Evolutionary conservation across 2,329 filamentous ascomycete species (phyloP), one percentile per base, ranked within the genome.

Genomic region (Shiraia bambusicola): DNA sequence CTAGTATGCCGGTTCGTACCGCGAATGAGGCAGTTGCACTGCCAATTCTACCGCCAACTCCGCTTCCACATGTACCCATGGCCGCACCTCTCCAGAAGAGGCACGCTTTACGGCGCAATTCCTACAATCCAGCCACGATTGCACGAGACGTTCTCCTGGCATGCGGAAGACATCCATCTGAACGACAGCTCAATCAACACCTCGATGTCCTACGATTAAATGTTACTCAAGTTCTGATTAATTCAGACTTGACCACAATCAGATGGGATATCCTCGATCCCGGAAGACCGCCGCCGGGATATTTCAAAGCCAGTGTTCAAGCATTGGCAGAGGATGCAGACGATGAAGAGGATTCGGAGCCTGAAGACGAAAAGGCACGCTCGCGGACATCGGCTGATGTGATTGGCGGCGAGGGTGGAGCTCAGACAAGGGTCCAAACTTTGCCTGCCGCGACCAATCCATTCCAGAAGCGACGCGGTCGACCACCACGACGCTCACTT

Each of bases 201-300:
- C 66, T 86, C 45, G 70, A 76, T 40, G 55, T 69, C 25, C 58
- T 80, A 6, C 71, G 69, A 27, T 63, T 66, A 6, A 69, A 60
- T 3, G 69, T 80, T 14, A 58, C 62, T 11, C 61, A 63, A 8
- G 67, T 82, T 4, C 69, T 74, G 30, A 58, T 63, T 34, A 61
- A 63, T 8, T 71, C 75, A 5, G 80, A 84, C 58, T 64, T 84
- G 10, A 73, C 70, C 24, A 83, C 79, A 0, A 74, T 85, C 34
- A 71, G 75, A 40, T 84, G 82, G 82, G 78, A 83, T 56, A 48
- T 82, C 3, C 74, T 84, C 15, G 82, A 84, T 56, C 78, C 79
- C 15, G 77, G 75, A 27, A 69, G 70, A 6, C 76, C 76, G 13
- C 66, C 69, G 3, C 56, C 53, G 37, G 64, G 59, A 3, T 66